These are phyloP conservation scores for Venturia oleaginea DNA, from an alignment of 2,329 filamentous ascomycete species.

Conservation along the genomic window DNA sequence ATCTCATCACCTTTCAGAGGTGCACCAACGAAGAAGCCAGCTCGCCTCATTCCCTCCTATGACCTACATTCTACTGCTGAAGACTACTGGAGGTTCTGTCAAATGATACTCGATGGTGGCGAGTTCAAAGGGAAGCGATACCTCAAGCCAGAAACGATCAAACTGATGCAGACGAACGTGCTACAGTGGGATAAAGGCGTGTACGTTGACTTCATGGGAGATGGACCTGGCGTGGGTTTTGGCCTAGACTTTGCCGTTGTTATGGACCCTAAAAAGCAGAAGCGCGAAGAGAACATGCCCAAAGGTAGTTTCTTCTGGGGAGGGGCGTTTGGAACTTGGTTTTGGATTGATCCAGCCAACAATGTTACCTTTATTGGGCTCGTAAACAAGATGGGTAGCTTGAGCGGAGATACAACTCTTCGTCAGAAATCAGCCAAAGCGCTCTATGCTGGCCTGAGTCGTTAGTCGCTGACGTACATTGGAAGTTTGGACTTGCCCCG, in stretches of 20 bases:
- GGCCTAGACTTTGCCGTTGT: constrained; percentile 11
- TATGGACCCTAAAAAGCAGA: not conserved
- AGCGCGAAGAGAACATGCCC: not conserved
- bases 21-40: constrained; percentile 1
- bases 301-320: constrained; percentile 10
- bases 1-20: not conserved
- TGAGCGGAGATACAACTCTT: not conserved
- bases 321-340: constrained; percentile 6
- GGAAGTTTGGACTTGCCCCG: no score
- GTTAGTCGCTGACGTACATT: not conserved
- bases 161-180: constrained; percentile 9
- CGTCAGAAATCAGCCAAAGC: constrained; percentile 6
- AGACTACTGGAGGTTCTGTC: constrained; percentile 2
- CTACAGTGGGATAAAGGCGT: not conserved
- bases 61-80: constrained; percentile 7
- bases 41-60: not conserved
- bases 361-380: constrained; percentile 1
- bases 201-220: not conserved
- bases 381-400: not conserved
- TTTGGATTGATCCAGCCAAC: constrained; percentile 9
- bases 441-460: not conserved
- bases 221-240: constrained; percentile 2
- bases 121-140: constrained; percentile 10
- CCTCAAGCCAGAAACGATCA: not conserved
- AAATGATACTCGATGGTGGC: constrained; percentile 8